These are phyloP conservation scores for Coemansia sp. DNA, from an alignment of 192 early-diverging fungal species.

Conservation along the genomic window DNA sequence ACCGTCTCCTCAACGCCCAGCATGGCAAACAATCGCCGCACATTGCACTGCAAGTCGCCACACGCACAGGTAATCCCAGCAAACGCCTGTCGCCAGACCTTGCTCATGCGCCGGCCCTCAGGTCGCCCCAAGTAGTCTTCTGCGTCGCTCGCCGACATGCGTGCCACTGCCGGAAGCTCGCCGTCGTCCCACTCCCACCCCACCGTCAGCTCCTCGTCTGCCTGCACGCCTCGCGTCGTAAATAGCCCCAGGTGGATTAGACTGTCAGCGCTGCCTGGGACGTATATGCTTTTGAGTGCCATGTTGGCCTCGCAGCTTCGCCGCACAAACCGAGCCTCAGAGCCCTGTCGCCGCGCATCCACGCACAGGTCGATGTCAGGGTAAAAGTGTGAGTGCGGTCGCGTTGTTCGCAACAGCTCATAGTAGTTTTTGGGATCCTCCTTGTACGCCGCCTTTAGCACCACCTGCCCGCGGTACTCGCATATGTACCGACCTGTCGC, in stretches of 20 bases:
- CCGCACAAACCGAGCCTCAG: conserved; percentile 67
- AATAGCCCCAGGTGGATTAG: conserved; percentile 70
- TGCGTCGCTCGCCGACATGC: conserved; percentile 34
- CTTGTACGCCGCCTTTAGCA: conserved; percentile 67
- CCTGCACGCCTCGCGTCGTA: conserved; percentile 58
- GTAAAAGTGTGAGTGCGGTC: conserved; percentile 67
- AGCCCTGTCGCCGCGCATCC: conserved; percentile 69
- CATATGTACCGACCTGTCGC: conserved; percentile 59
- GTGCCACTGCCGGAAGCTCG: conserved; percentile 46
- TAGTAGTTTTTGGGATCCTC: conserved; percentile 68
- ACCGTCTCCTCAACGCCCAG: conserved; percentile 44
- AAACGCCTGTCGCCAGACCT: conserved; percentile 58
- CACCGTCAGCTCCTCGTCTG: conserved; percentile 70
- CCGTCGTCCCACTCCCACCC: conserved; percentile 71
- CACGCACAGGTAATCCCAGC: conserved; percentile 47
- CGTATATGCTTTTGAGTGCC: conserved; percentile 62
- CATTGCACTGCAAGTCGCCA: conserved; percentile 25
- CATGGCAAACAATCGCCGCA: conserved; percentile 48
- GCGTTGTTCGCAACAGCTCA: conserved; percentile 63
- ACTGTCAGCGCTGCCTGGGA: conserved; percentile 48
- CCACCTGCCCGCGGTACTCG: conserved; percentile 77
- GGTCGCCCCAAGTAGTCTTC: conserved; percentile 48
- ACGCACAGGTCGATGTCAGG: conserved; percentile 67
- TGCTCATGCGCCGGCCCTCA: conserved; percentile 55
- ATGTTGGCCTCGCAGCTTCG: conserved; percentile 71